Base-by-base conservation (phyloP, 1,284 basidiomycete species). In the Farysia itapuensis region DNA sequence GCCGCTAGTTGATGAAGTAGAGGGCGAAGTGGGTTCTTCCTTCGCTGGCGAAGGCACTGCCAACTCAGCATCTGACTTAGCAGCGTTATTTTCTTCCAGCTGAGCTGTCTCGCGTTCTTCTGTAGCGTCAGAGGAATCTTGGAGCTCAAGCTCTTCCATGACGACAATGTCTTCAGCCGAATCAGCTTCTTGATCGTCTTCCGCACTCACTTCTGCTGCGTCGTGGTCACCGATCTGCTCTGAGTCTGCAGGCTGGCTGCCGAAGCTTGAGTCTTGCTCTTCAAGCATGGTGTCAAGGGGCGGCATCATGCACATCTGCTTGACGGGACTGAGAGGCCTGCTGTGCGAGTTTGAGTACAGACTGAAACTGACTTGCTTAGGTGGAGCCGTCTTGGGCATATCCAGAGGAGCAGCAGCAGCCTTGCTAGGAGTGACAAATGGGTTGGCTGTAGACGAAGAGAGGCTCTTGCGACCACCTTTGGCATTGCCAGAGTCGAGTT, bases 351-450 rank as follows among this genome's bases (percentile, higher is more conserved):
- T 53, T 13, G 48, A 30, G 23, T 40, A 52, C 23, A 57, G 41
- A 21, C 42, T 56, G 49, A 63, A 63, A 37, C 39, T 49, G 39
- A 53, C 44, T n/a, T 63, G 59, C 28, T 63, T 63, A 5, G 52
- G 48, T 12, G 59, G 59, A 5, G 59, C 59, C 2, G 59, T 63
- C 34, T 41, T 57, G 12, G 59, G 59, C 35, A 44, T 9, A 6
- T 16, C 45, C 1, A 37, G 24, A 2, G 44, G 3, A 1, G 15
- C 23, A 13, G 15, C 44, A 35, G 40, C 37, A 33, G 29, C 43
- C 46, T 53, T 53, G 36, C 33, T 42, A 5, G 58, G 58, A 1
- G 58, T 61, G 12, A 45, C 50, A 21, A 60, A 60, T 31, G 42
- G 18, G 30, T 43, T 38, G 8, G 29, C 25, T 3, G 47, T 30